Conservation (phyloP, 345 rosid genomes). For the Eucalyptus curtisii region DNA sequence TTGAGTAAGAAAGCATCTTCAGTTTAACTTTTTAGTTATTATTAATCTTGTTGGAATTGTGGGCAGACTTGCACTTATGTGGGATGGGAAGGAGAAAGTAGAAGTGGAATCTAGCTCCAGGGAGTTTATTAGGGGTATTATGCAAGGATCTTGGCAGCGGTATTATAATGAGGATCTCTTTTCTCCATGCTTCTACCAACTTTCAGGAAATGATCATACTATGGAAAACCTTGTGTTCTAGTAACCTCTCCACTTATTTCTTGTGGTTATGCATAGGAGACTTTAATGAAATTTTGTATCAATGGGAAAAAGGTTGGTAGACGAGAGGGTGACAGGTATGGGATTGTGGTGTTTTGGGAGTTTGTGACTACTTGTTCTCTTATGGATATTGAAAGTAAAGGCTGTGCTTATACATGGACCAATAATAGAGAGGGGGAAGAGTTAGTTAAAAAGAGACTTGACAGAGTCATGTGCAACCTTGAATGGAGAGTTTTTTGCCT, state of each 20-base stretch:
- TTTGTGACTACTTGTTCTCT: neutral
- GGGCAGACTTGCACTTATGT: neutral
- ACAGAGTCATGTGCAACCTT: neutral
- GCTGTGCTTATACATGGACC: neutral
- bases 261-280: neutral
- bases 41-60: neutral
- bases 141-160: neutral
- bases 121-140: neutral
- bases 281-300: neutral
- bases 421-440: neutral
- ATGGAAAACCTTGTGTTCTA: neutral
- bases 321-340: accelerated
- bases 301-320: neutral
- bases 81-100: neutral
- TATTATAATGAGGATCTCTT: neutral
- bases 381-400: neutral
- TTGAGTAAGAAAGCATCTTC: neutral
- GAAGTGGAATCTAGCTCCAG: neutral
- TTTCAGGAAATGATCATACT: too few relatives aligned
- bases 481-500: neutral
- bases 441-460: neutral
- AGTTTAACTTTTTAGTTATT: too few relatives aligned
- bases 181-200: neutral
- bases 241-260: too few relatives aligned
- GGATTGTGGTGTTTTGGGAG: neutral